Evolutionary conservation across 495 filamentous ascomycete species (phyloP).

Genomic region (Lasiosphaeria miniovina): DNA sequence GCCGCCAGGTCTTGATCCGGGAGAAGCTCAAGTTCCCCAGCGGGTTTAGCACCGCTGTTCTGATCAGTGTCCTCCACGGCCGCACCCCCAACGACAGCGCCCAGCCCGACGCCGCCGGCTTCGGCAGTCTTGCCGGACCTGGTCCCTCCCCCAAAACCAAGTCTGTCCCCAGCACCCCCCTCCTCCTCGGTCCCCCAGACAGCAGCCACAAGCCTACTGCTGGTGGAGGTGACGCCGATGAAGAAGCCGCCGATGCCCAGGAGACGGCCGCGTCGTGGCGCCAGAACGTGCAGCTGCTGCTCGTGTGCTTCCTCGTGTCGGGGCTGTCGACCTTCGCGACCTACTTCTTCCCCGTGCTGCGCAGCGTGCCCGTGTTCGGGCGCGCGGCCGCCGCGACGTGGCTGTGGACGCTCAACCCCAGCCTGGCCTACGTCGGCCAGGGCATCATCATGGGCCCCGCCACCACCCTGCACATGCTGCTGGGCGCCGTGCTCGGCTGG

Average conservation of each 20-base stretch:
- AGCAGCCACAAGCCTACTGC: not conserved
- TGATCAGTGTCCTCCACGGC: slow-evolving; percentile 86
- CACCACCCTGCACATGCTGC: slow-evolving; percentile 92
- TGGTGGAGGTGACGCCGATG: slow-evolving; percentile 5
- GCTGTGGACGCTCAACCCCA: slow-evolving; percentile 96
- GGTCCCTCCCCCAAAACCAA: too few relatives aligned
- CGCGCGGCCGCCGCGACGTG: slow-evolving; percentile 68
- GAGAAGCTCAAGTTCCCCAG: slow-evolving; percentile 93
- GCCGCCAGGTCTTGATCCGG: slow-evolving; percentile 84
- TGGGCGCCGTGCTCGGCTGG: slow-evolving; percentile 90
- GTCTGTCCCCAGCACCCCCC: too few relatives aligned
- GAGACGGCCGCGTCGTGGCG: slow-evolving; percentile 42
- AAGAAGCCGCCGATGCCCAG: slow-evolving; percentile 9
- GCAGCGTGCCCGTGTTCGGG: slow-evolving; percentile 83
- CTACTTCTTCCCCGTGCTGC: slow-evolving; percentile 85
- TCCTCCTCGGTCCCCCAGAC: too few relatives aligned
- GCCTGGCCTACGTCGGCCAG: slow-evolving; percentile 87
- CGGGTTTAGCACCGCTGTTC: slow-evolving; percentile 89
- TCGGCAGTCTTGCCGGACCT: slow-evolving; percentile 24
- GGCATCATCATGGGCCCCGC: slow-evolving; percentile 87
- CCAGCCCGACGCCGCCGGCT: slow-evolving; percentile 21
- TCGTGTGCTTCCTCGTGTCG: slow-evolving; percentile 52
- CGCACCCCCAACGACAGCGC: slow-evolving; percentile 23
- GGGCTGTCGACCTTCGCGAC: slow-evolving; percentile 72
- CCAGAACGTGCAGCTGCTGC: slow-evolving; percentile 50